Evolutionary conservation across 192 early-diverging fungal genomes (phyloP), one percentile per base, ranked within the genome.

Genomic region (Coemansia guatemalensis): DNA sequence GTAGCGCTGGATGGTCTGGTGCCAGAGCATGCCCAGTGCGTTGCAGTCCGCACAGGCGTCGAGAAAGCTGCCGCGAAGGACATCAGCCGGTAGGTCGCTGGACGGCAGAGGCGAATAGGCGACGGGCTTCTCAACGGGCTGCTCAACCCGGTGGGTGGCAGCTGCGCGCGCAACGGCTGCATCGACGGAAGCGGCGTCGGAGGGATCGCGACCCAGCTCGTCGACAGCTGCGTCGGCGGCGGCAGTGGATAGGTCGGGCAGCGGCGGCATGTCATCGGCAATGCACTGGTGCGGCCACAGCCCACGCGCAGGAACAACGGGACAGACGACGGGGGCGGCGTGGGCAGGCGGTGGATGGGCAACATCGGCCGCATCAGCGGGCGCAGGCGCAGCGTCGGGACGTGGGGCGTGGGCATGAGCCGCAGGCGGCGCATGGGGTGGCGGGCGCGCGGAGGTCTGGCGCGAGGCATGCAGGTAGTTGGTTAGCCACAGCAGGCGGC

Each of bases 401-500:
- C 60, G 30, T n/a, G 60, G 22, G 33, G 48, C 59, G 48, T 14
- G 32, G 32, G 9, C 17, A 23, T 39, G 20, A 9, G 11, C 33
- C 0, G 58, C 41, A 20, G 29, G 48, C 25, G 33, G 29, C 48
- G 59, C 29, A 30, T 30, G 39, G 14, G 12, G 51, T 33, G 54
- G 52, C 48, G 69, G 53, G 11, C 75, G 69, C 47, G 58, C 26
- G 14, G 64, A 60, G 58, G 22, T 60, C 58, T 71, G 68, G 39
- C 68, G 72, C 61, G 77, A 74, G 1, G 77, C 68, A 49, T 72
- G 75, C 50, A 95, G 68, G 25, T 90, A 81, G 69, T 98, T 98
- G 63, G 91, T 91, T 17, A 93, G 85, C 95, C 95, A 98, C 50
- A 87, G 82, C 53, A 95, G 94, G n/a, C 85, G 73, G 4, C 85